These are phyloP conservation scores for Tylopilus sp. DNA, from an alignment of 1,284 basidiomycete species.

Conservation along the genomic window DNA sequence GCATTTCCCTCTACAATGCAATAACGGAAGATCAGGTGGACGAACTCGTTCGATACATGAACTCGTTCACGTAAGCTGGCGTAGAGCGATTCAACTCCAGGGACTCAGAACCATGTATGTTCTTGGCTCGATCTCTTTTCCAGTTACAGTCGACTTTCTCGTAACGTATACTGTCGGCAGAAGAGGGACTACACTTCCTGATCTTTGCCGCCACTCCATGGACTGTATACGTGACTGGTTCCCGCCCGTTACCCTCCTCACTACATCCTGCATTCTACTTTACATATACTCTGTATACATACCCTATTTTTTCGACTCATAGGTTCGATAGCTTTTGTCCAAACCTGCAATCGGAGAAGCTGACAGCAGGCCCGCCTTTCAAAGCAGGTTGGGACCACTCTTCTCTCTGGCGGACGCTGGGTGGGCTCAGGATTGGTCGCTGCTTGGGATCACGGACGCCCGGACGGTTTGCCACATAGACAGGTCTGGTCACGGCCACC, in stretches of 20 bases:
- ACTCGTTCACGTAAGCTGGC: constrained; percentile 42
- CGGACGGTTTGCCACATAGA: too few relatives aligned
- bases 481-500: too few relatives aligned
- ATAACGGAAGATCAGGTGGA: constrained; percentile 75
- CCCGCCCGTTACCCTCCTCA: constrained; percentile 17
- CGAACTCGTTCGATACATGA: constrained; percentile 56
- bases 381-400: too few relatives aligned
- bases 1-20: constrained; percentile 94
- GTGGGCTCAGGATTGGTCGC: too few relatives aligned
- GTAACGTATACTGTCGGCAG: too few relatives aligned
- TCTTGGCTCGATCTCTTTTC: neutral
- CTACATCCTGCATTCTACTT: constrained; percentile 10
- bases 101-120: neutral
- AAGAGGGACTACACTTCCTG: too few relatives aligned
- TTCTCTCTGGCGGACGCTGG: too few relatives aligned
- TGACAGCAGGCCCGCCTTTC: too few relatives aligned
- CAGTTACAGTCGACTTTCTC: too few relatives aligned
- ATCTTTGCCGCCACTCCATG: neutral
- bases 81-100: constrained; percentile 13
- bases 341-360: too few relatives aligned
- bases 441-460: too few relatives aligned
- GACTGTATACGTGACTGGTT: constrained; percentile 17
- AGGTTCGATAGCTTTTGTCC: neutral
- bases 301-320: constrained; percentile 11
- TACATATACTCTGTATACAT: constrained; percentile 23